Percentiles rank a stretch among this genome's conserved stretches.
Evolutionary conservation across 306 rosid genomes (phyloP).

Genomic region (Inga leiocalycina): DNA sequence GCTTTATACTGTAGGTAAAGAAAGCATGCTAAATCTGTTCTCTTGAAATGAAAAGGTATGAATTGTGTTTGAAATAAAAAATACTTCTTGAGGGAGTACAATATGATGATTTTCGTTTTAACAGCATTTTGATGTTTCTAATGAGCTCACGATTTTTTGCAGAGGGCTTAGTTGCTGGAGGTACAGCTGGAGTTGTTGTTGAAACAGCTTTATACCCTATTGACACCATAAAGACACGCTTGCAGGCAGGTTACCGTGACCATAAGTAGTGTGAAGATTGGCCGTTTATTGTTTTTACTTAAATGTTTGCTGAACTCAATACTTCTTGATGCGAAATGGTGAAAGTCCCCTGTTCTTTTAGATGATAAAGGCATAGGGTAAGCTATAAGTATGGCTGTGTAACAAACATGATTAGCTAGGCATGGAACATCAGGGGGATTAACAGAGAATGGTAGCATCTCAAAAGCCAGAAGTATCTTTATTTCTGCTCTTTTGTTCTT

Average conservation of each 20-base stretch:
- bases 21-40: not conserved
- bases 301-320: constrained; percentile 19
- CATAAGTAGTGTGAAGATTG: constrained; percentile 16
- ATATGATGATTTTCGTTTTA: constrained; percentile 21
- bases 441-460: not conserved
- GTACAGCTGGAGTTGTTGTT: constrained; percentile 93
- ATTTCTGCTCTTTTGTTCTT: not conserved
- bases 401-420: not conserved
- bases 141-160: constrained; percentile 49
- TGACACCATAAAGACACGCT: constrained; percentile 94
- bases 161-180: constrained; percentile 96
- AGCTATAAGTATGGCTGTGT: not conserved
- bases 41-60: not conserved
- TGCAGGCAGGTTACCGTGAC: constrained; percentile 71
- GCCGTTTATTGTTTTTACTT: constrained; percentile 9
- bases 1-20: not conserved
- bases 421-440: not conserved
- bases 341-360: not conserved
- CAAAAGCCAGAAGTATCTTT: not conserved
- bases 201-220: constrained; percentile 96
- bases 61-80: constrained; percentile 15
- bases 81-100: constrained; percentile 14
- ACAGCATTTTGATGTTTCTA: constrained; percentile 33
- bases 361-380: not conserved
- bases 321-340: constrained; percentile 34